These are phyloP conservation scores for Linnemannia hyalina DNA, from an alignment of 192 early-diverging fungal genomes.

Conservation along the genomic window DNA sequence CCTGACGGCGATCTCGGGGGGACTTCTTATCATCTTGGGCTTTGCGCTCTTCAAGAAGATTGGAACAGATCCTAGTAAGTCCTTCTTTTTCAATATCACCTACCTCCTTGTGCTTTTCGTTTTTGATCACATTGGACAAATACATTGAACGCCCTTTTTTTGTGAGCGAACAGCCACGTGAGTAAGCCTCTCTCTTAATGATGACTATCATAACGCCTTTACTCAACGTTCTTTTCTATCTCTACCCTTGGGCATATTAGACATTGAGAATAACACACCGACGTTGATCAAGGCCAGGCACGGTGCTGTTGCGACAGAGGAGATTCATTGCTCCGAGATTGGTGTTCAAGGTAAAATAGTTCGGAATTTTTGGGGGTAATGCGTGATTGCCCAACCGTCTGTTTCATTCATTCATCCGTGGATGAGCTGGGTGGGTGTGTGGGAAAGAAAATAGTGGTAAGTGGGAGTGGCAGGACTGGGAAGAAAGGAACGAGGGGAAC, in stretches of 20 bases:
- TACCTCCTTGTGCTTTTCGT: not conserved
- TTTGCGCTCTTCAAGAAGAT: conserved; percentile 40
- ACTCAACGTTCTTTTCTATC: not conserved
- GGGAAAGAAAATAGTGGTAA: not conserved
- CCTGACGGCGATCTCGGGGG: conserved; percentile 49
- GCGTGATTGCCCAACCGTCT: not conserved
- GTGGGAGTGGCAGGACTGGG: not conserved
- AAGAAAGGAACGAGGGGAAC: not conserved
- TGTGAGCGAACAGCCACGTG: not conserved
- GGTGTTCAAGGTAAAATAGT: conserved; percentile 67
- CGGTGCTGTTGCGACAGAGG: conserved; percentile 80
- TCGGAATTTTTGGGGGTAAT: not conserved
- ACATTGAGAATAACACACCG: conserved; percentile 37
- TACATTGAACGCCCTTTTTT: not conserved
- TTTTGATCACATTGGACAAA: not conserved
- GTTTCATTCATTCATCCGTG: not conserved
- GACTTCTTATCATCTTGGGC: conserved; percentile 38
- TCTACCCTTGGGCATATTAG: not conserved
- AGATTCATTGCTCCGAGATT: conserved; percentile 75
- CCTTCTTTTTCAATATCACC: not conserved
- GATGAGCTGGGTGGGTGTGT: not conserved
- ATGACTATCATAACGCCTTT: not conserved
- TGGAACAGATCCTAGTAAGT: conserved; percentile 31
- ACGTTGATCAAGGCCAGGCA: conserved; percentile 59
- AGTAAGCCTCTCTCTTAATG: not conserved